phyloP scores from a whole-genome alignment of 768 basidiomycete species.

The Galerina sulciceps region DNA sequence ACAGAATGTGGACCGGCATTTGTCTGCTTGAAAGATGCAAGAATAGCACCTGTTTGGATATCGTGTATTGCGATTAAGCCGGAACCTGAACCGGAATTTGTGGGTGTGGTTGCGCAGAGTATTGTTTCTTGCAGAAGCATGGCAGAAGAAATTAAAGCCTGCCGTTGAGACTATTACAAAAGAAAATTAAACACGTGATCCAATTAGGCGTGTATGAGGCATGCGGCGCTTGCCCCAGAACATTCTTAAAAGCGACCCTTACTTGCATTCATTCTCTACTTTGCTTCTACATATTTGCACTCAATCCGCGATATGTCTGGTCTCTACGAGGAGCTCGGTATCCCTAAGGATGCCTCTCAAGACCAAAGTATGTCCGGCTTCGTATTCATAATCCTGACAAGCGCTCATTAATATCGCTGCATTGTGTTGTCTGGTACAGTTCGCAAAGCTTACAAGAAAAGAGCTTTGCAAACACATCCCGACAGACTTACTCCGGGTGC shows the following conservation, averaged over 20 bases:
- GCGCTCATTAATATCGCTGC: conserved; percentile 10
- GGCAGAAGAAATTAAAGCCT: conserved; percentile 11
- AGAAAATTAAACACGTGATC: conserved; percentile 26
- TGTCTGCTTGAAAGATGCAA: conserved; percentile 91
- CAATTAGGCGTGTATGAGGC: conserved; percentile 27
- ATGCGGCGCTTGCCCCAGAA: conserved; percentile 30
- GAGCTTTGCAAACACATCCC: conserved; percentile 76
- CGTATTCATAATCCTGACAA: not conserved
- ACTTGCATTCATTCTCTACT: conserved; percentile 12
- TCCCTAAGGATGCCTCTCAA: conserved; percentile 54
- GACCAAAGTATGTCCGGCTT: conserved; percentile 62
- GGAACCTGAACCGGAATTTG: conserved; percentile 47
- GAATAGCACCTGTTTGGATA: conserved; percentile 71
- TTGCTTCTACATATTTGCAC: conserved; percentile 2
- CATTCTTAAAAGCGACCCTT: conserved; percentile 22
- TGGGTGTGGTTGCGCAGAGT: conserved; percentile 62
- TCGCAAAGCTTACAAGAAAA: conserved; percentile 77
- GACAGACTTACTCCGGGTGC: conserved; percentile 65
- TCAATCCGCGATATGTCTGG: conserved; percentile 34
- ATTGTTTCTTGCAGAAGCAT: conserved; percentile 76
- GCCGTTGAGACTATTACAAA: not conserved
- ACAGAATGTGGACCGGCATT: conserved; percentile 66
- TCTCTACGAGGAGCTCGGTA: conserved; percentile 68
- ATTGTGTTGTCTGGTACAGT: conserved; percentile 44
- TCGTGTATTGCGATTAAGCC: conserved; percentile 82